Conservation (phyloP, 495 filamentous ascomycete species). For the Podospora anserina region DNA sequence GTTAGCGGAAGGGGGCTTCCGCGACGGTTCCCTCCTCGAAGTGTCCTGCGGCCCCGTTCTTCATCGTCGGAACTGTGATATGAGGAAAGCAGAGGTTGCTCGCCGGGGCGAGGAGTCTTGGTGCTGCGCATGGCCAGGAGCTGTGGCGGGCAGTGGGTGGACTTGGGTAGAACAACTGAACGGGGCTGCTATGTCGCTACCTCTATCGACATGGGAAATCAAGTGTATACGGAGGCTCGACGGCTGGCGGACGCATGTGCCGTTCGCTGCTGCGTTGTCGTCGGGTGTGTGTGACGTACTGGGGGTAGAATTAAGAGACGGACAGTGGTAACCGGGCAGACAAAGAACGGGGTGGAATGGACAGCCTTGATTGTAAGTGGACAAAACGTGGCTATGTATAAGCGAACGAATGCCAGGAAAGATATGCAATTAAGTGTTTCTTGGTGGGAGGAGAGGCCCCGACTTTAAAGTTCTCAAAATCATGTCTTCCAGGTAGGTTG, state of each 20-base stretch:
- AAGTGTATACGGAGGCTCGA: not conserved
- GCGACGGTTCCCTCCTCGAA: not conserved
- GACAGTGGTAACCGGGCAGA: not conserved
- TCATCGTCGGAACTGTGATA: constrained; percentile 8
- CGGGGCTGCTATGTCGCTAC: not conserved
- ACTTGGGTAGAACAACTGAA: not conserved
- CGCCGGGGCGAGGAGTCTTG: constrained; percentile 10
- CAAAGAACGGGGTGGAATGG: not conserved
- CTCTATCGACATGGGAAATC: not conserved
- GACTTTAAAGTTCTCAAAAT: not conserved
- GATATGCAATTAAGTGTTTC: not conserved
- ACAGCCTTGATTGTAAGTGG: not conserved
- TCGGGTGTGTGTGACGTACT: not conserved
- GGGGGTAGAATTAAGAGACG: too few relatives aligned
- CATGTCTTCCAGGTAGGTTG: too few relatives aligned
- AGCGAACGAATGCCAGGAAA: not conserved
- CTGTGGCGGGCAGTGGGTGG: not conserved
- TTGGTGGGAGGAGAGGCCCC: not conserved
- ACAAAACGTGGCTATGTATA: not conserved
- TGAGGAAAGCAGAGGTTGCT: constrained; percentile 14
- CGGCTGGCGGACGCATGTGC: not conserved
- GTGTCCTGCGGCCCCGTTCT: constrained; percentile 8
- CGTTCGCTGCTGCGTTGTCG: not conserved
- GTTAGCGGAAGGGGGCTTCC: constrained; percentile 8
- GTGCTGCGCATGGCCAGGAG: constrained; percentile 11